Percentiles rank a stretch among this genome's conserved stretches.
Evolutionary conservation across 208 protist genomes (phyloP).

Genomic region (Spongospora subterranea): DNA sequence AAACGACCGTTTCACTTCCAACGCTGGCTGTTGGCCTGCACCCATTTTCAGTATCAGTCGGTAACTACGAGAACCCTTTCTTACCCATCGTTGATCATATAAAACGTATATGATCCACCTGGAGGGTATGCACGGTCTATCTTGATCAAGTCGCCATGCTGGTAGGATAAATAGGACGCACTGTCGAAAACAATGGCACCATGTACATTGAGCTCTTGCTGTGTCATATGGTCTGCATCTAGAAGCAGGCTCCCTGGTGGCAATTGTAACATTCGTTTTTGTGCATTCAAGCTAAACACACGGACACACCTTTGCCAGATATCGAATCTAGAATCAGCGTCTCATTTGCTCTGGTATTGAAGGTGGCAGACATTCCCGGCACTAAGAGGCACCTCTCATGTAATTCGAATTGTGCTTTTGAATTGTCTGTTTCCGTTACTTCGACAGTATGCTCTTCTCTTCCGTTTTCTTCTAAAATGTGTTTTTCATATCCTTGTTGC

Average conservation of each 20-base stretch:
- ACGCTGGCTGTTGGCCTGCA: not conserved
- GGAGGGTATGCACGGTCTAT: not conserved
- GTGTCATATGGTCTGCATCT: not conserved
- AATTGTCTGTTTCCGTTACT: not conserved
- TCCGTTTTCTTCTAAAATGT: too few relatives aligned
- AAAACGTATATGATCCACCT: not conserved
- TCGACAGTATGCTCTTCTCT: not conserved
- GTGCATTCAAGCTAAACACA: not conserved
- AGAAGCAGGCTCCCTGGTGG: not conserved
- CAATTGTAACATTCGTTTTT: not conserved
- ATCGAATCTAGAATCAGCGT: slow-evolving; percentile 24
- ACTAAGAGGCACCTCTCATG: not conserved
- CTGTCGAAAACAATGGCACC: slow-evolving; percentile 34
- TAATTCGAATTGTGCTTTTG: not conserved
- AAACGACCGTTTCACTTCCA: not conserved
- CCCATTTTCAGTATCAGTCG: slow-evolving; percentile 5
- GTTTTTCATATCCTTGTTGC: not conserved
- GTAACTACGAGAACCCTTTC: not conserved
- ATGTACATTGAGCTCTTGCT: not conserved
- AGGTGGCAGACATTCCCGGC: slow-evolving; percentile 29
- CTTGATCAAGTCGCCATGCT: not conserved
- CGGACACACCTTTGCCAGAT: not conserved
- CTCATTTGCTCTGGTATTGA: not conserved
- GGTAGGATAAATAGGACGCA: not conserved
- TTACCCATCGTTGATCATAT: not conserved